Evolutionary conservation across 2,329 filamentous ascomycete species (phyloP), one percentile per base, ranked within the genome.

Genomic region (Colletotrichum siamense): DNA sequence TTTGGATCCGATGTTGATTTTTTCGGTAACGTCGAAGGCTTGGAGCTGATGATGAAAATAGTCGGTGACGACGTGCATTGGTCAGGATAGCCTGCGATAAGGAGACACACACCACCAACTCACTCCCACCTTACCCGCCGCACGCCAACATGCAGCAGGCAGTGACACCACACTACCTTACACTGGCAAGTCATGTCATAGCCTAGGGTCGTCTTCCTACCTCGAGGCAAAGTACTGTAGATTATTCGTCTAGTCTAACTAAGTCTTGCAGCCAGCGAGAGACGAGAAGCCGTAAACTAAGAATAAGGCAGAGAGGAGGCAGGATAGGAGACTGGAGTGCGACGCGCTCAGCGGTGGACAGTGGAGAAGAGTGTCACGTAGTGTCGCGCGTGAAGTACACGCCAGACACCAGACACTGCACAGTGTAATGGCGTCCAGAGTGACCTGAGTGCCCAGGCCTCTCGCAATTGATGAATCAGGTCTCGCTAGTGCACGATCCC

Each of bases 401-500:
- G 28, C 28, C 32, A 10, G 34, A 5, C n/a, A 16, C 7, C 10
- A 32, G 32, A 34, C 32, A 34, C 32, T 7, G 6, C 34, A 59
- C 55, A 59, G n/a, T 32, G 59, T 13, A 34, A 22, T 22, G 44
- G 44, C 44, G 44, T 22, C 10, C 32, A 16, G 7, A 69, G 32
- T 61, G 34, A 59, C 28, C 36, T 30, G 24, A 70, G 9, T 55
- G 49, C 49, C 69, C 69, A 64, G 72, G 63, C 62, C 69, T 75
- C 34, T 75, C 34, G n/a, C 61, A 63, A 75, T 67, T 73, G 69
- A 66, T 55, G 55, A 67, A 67, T 62, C 62, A 71, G 55, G 67
- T 62, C 55, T 57, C 55, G 69, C 73, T 75, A 75, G 73, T 55
- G 73, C 26, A 63, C 57, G 73, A 75, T 73, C 73, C 69, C 24